Base-by-base conservation (phyloP, 805 yeast genomes). In the Sugiyamaella valdiviana region DNA sequence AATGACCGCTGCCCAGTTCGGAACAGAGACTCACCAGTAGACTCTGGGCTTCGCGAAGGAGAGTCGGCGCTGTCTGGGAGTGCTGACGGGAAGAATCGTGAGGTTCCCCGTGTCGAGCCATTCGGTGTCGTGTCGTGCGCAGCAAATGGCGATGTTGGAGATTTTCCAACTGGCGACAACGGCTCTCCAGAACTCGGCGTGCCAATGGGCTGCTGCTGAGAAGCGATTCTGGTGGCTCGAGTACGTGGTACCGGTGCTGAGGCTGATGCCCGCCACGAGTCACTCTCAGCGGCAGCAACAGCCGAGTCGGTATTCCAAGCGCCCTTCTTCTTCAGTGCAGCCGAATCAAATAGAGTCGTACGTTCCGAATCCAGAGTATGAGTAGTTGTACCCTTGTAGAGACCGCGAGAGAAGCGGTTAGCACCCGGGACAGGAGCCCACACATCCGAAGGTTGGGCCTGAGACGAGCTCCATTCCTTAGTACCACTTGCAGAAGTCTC, bases 81-180 rank as follows among this genome's bases (percentile, higher is more conserved):
- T 12, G 46, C 50, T 7, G 52, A 48, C n/a, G 57, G 57, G 52
- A 52, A 51, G 35, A 51, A 51, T 17, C 51, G 32, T 5, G 54
- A 51, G 10, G 44, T 50, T 2, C 49, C 54, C 21, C 54, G 17
- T n/a, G 38, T 12, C 17, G 44, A 23, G 2, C 45, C 36, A 40
- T 32, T 46, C n/a, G 50, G 45, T n/a, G 44, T 44, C 16, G 51
- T 22, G 6, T 37, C 46, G 16, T 38, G 46, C 9, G 39, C 39
- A 39, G 23, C 24, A 19, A 38, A 39, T 15, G 39, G 21, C 40
- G 51, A 44, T 12, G 24, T 21, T 6, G 32, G 32, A 26, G 32
- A 26, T 26, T 12, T 26, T 10, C 32, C 32, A 26, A 29, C 47
- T 23, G 45, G 50, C 15, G 48, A 39, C 19, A 32, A 4, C 26